Evolutionary conservation across 2,329 filamentous ascomycete genomes (phyloP).

Genomic region (Trichoderma sp.): DNA sequence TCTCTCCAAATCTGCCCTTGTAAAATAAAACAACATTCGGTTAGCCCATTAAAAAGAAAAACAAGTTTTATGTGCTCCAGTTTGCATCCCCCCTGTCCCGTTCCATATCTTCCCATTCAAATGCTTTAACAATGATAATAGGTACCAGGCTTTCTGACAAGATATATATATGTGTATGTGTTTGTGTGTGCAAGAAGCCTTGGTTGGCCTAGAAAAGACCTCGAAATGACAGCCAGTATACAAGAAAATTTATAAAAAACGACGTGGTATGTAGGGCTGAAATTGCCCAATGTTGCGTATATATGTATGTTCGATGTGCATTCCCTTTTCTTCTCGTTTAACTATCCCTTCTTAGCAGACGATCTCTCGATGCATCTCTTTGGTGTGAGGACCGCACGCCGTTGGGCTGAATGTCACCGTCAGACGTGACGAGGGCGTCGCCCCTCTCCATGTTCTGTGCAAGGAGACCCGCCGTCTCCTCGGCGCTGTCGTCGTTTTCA

Average conservation of each 20-base stretch:
- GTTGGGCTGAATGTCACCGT: constrained; percentile 41
- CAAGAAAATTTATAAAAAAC: neutral
- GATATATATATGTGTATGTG: neutral
- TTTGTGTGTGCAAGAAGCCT: neutral
- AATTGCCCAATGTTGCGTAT: neutral
- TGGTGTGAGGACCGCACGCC: constrained; percentile 27
- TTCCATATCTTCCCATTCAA: neutral
- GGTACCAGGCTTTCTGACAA: neutral
- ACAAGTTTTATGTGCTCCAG: neutral
- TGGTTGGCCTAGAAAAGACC: neutral
- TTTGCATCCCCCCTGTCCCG: neutral
- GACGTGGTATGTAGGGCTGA: neutral
- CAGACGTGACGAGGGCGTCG: constrained; percentile 39
- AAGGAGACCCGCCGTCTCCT: constrained; percentile 47
- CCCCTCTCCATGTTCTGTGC: constrained; percentile 37
- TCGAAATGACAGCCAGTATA: neutral
- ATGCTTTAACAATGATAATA: neutral
- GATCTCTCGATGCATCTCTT: constrained; percentile 1
- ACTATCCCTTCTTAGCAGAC: neutral
- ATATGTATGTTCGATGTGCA: neutral
- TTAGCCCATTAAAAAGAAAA: neutral
- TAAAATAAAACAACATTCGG: neutral
- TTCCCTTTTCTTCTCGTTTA: neutral
- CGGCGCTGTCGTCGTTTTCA: constrained; percentile 43
- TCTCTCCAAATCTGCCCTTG: neutral